Evolutionary conservation across 345 rosid species (phyloP), one percentile per base, ranked within the genome.

Genomic region (Acer negundo): DNA sequence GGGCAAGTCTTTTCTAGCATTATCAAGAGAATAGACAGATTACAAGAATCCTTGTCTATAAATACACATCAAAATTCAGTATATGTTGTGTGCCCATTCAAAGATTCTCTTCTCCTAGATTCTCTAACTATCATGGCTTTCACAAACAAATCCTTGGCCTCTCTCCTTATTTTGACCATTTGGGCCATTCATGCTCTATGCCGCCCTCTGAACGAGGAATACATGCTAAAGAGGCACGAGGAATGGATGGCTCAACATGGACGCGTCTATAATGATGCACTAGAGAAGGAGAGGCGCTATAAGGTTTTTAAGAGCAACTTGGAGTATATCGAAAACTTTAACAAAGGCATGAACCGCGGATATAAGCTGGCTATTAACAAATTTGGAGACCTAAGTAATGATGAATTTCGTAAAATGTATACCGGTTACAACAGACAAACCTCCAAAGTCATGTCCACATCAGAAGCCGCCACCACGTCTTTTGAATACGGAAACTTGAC

Each of bases 351-450:
- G 67, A 80, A 76, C 73, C 71, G 63, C 24, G 81, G 89, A 46
- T 91, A 80, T 77, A 84, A 83, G 76, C 88, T 93, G 40, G 83
- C 84, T 28, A 82, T 87, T 67, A 91, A 91, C 77, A 77, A 78
- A 73, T 93, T 89, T 73, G 84, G 90, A 0, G 95, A 89, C 81
- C 40, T 77, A 66, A 85, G 86, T 1, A 42, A 82, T 12, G 95
- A 85, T 11, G 97, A 93, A 78, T 91, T 91, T 65, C 80, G 81
- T 64, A 77, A 62, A n/a, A 56, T 75, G 26, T 79, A 83, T 72
- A 86, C 85, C 0, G 87, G 92, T 66, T 80, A 83, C 20, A 82
- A 80, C 69, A n/a, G 5, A 12, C 76, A 28, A 23, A 10, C 69
- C 59, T 64, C 51, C 22, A 65, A 23, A 20, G 3, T 67, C 10